Evolutionary conservation across 2,329 filamentous ascomycete genomes (phyloP).

Genomic region (Magnaporthiopsis poae): DNA sequence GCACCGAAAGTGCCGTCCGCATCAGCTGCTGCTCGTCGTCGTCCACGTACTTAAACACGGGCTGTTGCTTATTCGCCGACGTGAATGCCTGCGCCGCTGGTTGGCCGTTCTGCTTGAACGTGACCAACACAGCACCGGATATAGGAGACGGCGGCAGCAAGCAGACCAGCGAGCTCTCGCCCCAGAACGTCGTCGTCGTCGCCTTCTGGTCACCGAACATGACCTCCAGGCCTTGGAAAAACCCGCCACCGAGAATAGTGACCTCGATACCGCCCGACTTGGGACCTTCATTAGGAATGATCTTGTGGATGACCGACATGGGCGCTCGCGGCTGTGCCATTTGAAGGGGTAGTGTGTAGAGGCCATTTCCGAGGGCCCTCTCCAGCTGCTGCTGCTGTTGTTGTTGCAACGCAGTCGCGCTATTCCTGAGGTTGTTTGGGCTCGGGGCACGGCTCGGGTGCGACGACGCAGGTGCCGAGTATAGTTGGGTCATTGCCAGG

Average conservation of each 20-base stretch:
- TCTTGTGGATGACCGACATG: conserved; percentile 63
- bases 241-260: conserved; percentile 70
- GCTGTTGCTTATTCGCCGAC: conserved; percentile 30
- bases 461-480: conserved; percentile 61
- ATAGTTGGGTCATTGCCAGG: conserved; percentile 52
- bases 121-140: conserved; percentile 60
- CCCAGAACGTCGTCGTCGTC: conserved; percentile 70
- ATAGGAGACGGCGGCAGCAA: conserved; percentile 61
- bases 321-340: conserved; percentile 36
- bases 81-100: conserved; percentile 21
- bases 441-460: conserved; percentile 72
- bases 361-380: conserved; percentile 36
- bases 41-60: conserved; percentile 63
- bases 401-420: conserved; percentile 33
- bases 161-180: conserved; percentile 69
- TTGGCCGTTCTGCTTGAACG: conserved; percentile 46
- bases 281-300: conserved; percentile 75
- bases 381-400: conserved; percentile 32
- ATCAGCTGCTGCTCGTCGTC: conserved; percentile 61
- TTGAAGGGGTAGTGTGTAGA: conserved; percentile 41
- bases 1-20: conserved; percentile 54
- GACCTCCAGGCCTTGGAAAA: conserved; percentile 67
- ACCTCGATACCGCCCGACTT: conserved; percentile 79
- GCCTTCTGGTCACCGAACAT: conserved; percentile 64
- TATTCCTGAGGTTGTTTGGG: conserved; percentile 46